Evolutionary conservation across 768 basidiomycete species (phyloP).

Genomic region (Boletus sp.): DNA sequence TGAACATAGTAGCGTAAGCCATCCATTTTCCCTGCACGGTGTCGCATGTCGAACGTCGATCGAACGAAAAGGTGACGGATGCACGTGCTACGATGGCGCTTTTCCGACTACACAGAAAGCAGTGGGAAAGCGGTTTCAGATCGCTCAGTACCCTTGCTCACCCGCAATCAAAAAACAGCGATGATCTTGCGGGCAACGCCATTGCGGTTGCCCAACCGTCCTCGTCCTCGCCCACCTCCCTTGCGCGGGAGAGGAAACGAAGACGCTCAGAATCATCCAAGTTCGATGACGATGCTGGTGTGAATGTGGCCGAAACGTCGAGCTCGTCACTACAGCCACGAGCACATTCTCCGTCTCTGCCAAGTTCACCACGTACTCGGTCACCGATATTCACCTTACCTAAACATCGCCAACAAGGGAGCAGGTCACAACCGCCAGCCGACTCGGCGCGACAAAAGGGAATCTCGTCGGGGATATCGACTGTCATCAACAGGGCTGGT

Average conservation of each 20-base stretch:
- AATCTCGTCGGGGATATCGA: conserved; percentile 60
- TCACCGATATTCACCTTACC: not conserved
- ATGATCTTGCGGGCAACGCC: not conserved
- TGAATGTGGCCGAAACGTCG: not conserved
- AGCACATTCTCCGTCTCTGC: not conserved
- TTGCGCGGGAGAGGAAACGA: conserved; percentile 10
- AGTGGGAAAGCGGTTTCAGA: conserved; percentile 65
- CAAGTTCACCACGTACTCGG: not conserved
- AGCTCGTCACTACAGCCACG: not conserved
- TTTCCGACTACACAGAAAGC: conserved; percentile 74
- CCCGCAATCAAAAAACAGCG: not conserved
- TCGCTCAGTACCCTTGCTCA: not conserved
- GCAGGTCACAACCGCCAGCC: not conserved
- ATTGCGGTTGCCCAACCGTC: not conserved
- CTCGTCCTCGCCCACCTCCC: not conserved
- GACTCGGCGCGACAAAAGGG: conserved; percentile 40
- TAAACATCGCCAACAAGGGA: not conserved
- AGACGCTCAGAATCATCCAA: conserved; percentile 5
- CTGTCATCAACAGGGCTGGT: conserved; percentile 37
- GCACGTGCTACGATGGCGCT: conserved; percentile 95
- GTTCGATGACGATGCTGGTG: not conserved
- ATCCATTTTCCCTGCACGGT: not conserved
- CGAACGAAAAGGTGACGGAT: conserved; percentile 68
- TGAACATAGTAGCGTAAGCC: conserved; percentile 83
- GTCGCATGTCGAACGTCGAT: not conserved